Percentiles rank a stretch among this genome's conserved stretches.
These are phyloP conservation scores for Cunninghamia lanceolata DNA, from an alignment of 75 land plant species.

Conservation along the genomic window DNA sequence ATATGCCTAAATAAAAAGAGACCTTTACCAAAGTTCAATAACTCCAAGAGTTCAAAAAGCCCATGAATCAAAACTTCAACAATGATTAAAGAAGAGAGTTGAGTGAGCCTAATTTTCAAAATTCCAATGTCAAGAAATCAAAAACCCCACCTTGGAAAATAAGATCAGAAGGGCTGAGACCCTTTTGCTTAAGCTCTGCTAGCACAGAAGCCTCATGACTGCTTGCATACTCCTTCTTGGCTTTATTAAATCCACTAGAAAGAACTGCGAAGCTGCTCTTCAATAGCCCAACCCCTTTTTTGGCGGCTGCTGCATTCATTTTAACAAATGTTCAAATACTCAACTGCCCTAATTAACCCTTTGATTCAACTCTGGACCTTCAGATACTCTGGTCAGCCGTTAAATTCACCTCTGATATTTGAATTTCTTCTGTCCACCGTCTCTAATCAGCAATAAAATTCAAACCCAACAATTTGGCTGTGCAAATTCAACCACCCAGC, in stretches of 20 bases:
- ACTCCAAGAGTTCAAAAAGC: not conserved
- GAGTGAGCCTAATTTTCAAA: not conserved
- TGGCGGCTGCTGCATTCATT: constrained; percentile 1
- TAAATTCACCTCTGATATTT: not conserved
- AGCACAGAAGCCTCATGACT: constrained; percentile 6
- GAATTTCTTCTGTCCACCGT: not conserved
- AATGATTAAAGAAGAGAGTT: not conserved
- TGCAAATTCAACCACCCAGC: not conserved
- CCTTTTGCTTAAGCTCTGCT: constrained; percentile 3
- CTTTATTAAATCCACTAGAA: constrained; percentile 3
- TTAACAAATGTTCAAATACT: not conserved
- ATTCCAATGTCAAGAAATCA: not conserved
- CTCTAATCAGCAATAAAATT: not conserved
- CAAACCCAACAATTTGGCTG: not conserved
- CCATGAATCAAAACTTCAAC: not conserved
- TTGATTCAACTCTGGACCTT: not conserved
- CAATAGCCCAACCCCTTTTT: not conserved
- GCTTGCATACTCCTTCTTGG: constrained; percentile 7
- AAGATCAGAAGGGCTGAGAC: constrained; percentile 1
- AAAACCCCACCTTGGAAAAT: not conserved
- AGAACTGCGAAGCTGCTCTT: constrained; percentile 5
- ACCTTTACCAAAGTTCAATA: not conserved
- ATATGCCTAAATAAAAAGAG: not conserved
- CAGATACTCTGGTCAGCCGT: not conserved
- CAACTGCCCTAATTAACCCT: not conserved